Evolutionary conservation across 352 stramenopile species (phyloP).

Genomic region (Blastocystis sp.): DNA sequence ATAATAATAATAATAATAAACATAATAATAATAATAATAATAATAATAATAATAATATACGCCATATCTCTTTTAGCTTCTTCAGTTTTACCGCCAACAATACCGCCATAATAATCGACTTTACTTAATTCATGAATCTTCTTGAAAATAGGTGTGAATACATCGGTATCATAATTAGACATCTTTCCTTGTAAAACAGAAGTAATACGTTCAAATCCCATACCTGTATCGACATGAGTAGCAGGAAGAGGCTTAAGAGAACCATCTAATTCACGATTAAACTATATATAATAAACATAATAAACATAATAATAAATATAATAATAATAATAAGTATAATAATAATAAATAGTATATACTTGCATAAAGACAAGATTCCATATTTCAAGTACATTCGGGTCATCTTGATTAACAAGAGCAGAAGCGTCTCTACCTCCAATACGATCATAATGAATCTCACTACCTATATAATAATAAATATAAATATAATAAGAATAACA

Average conservation of each 20-base stretch:
- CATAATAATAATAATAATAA: too few relatives aligned
- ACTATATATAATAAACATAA: too few relatives aligned
- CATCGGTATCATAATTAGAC: slow-evolving; percentile 96
- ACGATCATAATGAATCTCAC: slow-evolving; percentile 96
- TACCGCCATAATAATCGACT: slow-evolving; percentile 54
- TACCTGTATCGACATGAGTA: slow-evolving; percentile 93
- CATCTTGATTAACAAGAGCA: slow-evolving; percentile 79
- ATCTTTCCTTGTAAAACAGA: slow-evolving; percentile 70
- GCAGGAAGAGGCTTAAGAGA: slow-evolving; percentile 66
- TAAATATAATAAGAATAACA: neutral
- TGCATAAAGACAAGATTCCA: slow-evolving; percentile 99
- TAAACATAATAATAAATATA: too few relatives aligned
- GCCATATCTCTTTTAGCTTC: slow-evolving; percentile 55
- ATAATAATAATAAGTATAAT: too few relatives aligned
- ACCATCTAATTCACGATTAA: slow-evolving; percentile 72
- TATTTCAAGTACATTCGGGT: slow-evolving; percentile 95
- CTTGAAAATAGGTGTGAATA: slow-evolving; percentile 82
- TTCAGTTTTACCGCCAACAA: slow-evolving; percentile 48
- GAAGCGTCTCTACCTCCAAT: slow-evolving; percentile 74
- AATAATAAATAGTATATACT: slow-evolving; percentile 41
- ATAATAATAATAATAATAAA: too few relatives aligned
- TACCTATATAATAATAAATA: slow-evolving; percentile 43
- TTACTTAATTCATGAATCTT: slow-evolving; percentile 65
- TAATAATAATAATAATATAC: slow-evolving; percentile 41
- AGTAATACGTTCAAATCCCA: slow-evolving; percentile 83